These are phyloP conservation scores for Salix caprea DNA, from an alignment of 345 rosid species.

Conservation along the genomic window DNA sequence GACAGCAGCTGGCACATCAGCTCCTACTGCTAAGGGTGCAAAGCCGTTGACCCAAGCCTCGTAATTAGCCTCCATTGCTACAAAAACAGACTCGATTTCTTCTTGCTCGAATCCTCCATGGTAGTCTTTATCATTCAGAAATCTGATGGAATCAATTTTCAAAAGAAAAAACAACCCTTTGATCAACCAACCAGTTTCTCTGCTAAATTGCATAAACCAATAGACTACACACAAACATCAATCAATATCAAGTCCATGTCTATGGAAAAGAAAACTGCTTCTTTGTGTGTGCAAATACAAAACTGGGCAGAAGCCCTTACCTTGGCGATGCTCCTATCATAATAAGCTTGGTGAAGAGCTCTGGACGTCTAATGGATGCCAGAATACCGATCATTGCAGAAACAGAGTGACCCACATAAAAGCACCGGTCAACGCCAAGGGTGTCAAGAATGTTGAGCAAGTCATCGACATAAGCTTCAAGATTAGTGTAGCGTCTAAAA, in stretches of 20 bases:
- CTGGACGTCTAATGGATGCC: constrained; percentile 76
- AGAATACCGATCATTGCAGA: constrained; percentile 85
- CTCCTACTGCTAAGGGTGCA: constrained; percentile 72
- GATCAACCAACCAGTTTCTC: neutral
- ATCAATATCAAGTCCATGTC: neutral
- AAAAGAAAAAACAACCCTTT: neutral
- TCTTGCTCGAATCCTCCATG: constrained; percentile 66
- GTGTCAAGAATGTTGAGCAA: constrained; percentile 68
- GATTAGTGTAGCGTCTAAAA: constrained; percentile 52
- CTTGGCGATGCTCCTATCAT: constrained; percentile 82
- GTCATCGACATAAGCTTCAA: constrained; percentile 76
- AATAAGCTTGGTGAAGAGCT: constrained; percentile 71
- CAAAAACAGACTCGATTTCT: constrained; percentile 58
- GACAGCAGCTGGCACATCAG: constrained; percentile 77
- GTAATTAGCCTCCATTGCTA: constrained; percentile 75
- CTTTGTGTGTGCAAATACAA: neutral
- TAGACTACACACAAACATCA: neutral
- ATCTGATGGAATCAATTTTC: constrained; percentile 1
- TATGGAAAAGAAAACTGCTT: neutral
- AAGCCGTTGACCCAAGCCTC: constrained; percentile 78
- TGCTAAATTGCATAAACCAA: neutral
- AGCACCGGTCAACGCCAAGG: constrained; percentile 52
- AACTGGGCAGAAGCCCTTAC: constrained; percentile 13
- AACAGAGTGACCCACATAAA: constrained; percentile 78
- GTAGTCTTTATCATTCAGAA: constrained; percentile 53